These are phyloP conservation scores for Sarcomyxa edulis DNA, from an alignment of 768 basidiomycete genomes.

Conservation along the genomic window DNA sequence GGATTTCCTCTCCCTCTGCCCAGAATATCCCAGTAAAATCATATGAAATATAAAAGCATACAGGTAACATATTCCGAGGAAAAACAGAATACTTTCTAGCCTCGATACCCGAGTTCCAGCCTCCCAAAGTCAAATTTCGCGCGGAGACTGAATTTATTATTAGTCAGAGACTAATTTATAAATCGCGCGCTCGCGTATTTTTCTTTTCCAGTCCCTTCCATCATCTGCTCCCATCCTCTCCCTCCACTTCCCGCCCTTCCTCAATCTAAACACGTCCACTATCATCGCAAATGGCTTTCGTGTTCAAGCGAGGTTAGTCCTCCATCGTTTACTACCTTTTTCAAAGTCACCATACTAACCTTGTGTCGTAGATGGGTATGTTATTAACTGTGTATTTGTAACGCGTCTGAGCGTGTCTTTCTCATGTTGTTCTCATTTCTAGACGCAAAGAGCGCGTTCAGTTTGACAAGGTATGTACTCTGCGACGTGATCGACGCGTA, in stretches of 20 bases:
- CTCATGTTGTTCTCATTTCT: conserved; percentile 12
- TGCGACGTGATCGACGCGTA: conserved; percentile 11
- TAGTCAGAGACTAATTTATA: too few relatives aligned
- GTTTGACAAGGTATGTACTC: conserved; percentile 75
- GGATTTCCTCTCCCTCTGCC: too few relatives aligned
- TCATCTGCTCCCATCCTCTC: neutral
- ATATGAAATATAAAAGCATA: too few relatives aligned
- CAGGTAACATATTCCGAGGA: too few relatives aligned
- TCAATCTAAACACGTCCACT: neutral
- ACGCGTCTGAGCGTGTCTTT: conserved; percentile 23
- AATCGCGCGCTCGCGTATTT: too few relatives aligned
- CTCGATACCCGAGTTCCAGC: too few relatives aligned
- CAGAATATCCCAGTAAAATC: too few relatives aligned
- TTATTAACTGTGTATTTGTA: conserved; percentile 23
- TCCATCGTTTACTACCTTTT: neutral
- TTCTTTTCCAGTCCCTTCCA: neutral
- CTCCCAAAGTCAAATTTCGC: too few relatives aligned
- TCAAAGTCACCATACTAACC: conserved; percentile 7
- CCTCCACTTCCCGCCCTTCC: conserved; percentile 1
- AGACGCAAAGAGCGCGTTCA: conserved; percentile 89
- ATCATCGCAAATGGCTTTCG: conserved; percentile 18
- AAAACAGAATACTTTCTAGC: too few relatives aligned
- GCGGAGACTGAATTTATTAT: too few relatives aligned
- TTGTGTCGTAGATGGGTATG: conserved; percentile 40
- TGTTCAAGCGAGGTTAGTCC: conserved; percentile 27